These are phyloP conservation scores for Lentinula raphanica DNA, from an alignment of 768 basidiomycete species.

Conservation along the genomic window DNA sequence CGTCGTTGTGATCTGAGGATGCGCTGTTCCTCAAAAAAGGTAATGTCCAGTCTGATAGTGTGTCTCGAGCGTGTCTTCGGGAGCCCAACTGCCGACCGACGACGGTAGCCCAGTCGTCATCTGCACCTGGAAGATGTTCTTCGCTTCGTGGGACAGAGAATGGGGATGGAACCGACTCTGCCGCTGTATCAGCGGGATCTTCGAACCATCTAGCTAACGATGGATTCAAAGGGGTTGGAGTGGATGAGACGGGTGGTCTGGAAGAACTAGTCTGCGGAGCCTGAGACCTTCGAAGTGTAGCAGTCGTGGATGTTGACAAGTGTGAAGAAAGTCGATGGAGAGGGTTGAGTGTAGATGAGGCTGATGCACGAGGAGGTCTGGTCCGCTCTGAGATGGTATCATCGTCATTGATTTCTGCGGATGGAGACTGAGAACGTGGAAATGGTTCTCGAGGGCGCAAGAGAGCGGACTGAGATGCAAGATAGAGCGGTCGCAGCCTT, in stretches of 20 bases:
- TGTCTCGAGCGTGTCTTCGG: background rate
- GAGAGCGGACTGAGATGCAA: background rate
- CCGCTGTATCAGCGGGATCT: background rate
- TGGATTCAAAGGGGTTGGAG: background rate
- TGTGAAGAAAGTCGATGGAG: background rate
- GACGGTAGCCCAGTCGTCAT: background rate
- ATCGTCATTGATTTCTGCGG: background rate
- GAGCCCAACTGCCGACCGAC: background rate
- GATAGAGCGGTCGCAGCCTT: background rate
- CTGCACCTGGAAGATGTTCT: background rate
- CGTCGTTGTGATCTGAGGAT: background rate
- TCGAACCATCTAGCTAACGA: constrained; percentile 6
- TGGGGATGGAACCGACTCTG: background rate
- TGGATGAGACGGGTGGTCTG: background rate
- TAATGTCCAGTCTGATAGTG: background rate
- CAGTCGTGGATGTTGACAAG: background rate
- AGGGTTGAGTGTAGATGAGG: background rate
- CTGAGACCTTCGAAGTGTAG: background rate
- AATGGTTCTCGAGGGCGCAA: background rate
- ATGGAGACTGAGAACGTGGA: background rate
- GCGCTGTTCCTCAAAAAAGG: background rate
- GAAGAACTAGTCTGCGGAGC: background rate
- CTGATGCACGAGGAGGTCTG: background rate
- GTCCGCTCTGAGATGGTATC: no score
- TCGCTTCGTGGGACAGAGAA: background rate